These are phyloP conservation scores for Colletotrichum plurivorum DNA, from an alignment of 2,329 filamentous ascomycete genomes.

Conservation along the genomic window DNA sequence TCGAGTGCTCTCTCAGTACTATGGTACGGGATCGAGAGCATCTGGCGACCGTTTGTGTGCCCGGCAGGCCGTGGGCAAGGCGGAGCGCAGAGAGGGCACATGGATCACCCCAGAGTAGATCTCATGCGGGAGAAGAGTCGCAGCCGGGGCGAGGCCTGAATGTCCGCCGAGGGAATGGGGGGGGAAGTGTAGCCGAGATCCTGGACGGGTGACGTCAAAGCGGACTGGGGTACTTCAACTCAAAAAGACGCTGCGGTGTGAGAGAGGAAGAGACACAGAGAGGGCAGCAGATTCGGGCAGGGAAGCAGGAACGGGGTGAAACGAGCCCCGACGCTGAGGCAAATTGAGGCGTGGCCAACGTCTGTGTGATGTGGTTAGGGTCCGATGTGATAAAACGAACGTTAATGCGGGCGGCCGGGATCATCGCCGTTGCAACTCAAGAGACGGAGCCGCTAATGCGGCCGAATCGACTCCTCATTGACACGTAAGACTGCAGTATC, in stretches of 20 bases:
- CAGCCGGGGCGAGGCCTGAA: conserved; percentile 21
- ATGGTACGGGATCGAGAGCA: not conserved
- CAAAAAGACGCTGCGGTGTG: conserved; percentile 1
- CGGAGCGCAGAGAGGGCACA: conserved; percentile 1
- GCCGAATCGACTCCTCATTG: conserved; percentile 14
- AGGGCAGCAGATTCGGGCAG: no score
- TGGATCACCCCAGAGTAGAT: conserved; percentile 33
- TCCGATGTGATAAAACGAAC: conserved; percentile 26
- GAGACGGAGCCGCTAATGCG: conserved; percentile 29
- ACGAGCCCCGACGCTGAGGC: conserved; percentile 35
- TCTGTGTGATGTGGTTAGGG: conserved; percentile 39
- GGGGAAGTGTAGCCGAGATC: conserved; percentile 29
- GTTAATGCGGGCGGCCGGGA: conserved; percentile 21
- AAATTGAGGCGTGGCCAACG: conserved; percentile 36
- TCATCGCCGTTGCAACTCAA: conserved; percentile 27
- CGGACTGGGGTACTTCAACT: conserved; percentile 26
- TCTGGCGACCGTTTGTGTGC: conserved; percentile 12
- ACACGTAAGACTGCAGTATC: conserved; percentile 38
- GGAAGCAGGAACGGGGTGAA: conserved; percentile 23
- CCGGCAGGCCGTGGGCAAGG: conserved; percentile 2
- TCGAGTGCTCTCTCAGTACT: not conserved
- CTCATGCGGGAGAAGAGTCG: conserved; percentile 27
- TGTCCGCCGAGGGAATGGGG: not conserved
- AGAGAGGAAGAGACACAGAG: not conserved
- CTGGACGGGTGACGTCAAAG: conserved; percentile 35